Percentiles rank a stretch among this genome's conserved stretches.
phyloP scores from a whole-genome alignment of 441 rosid genomes.

The Bruguiera hainesii region DNA sequence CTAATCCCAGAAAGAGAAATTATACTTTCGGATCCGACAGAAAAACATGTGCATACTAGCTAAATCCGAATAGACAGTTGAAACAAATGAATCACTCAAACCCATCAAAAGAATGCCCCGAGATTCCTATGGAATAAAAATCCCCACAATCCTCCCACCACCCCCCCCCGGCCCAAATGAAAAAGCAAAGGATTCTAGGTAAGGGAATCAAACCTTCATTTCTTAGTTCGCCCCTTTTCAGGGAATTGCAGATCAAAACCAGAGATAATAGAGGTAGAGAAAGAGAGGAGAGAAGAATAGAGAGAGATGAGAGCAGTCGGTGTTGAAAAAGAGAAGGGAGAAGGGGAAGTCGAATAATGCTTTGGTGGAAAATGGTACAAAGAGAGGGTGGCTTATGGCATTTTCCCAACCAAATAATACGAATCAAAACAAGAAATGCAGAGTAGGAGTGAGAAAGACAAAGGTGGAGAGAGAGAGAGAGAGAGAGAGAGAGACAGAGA shows the following conservation, averaged over 20 bases:
- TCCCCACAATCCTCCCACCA: no score
- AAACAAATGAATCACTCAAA: neutral
- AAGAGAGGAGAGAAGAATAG: neutral
- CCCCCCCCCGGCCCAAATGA: no score
- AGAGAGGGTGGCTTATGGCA: conserved; percentile 8
- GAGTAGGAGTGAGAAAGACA: conserved; percentile 48
- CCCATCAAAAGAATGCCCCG: conserved; percentile 9
- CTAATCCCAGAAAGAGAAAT: no score
- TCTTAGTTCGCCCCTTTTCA: conserved; percentile 12
- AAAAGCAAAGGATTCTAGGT: conserved; percentile 3
- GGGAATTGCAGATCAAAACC: conserved; percentile 25
- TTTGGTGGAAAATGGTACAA: conserved; percentile 19
- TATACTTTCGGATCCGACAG: no score
- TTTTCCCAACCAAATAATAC: conserved; percentile 18
- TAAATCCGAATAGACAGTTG: neutral
- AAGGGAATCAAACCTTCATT: conserved; percentile 52
- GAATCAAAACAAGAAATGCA: conserved; percentile 61
- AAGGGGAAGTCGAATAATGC: conserved; percentile 32
- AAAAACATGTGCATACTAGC: no score
- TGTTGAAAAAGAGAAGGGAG: neutral
- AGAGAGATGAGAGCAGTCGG: conserved; percentile 1
- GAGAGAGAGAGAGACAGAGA: conserved; percentile 8
- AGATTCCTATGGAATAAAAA: neutral
- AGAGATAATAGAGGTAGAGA: conserved; percentile 18
- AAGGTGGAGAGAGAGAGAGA: conserved; percentile 14